These are phyloP conservation scores for Salicornia ramosissima DNA, from an alignment of 148 eudicot genomes.

Conservation along the genomic window DNA sequence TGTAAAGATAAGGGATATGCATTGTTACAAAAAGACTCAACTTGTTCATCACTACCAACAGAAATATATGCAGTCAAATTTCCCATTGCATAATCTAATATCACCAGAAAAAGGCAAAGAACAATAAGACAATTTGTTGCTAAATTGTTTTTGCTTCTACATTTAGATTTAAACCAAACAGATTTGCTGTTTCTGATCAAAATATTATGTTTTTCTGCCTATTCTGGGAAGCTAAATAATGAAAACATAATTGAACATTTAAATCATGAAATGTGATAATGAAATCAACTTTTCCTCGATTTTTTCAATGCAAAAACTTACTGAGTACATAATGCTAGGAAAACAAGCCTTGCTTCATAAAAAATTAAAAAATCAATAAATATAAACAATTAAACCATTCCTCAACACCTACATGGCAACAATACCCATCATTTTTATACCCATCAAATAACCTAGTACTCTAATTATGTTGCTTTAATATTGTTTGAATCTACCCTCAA, in stretches of 20 bases:
- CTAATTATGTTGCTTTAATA: too few species aligned
- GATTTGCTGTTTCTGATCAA: neutral
- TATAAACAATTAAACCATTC: too few species aligned
- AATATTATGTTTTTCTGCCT: neutral
- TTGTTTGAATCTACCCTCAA: too few species aligned
- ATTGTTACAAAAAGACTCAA: neutral
- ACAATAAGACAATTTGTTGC: neutral
- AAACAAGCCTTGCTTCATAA: too few species aligned
- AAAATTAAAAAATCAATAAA: too few species aligned
- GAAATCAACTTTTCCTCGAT: too few species aligned
- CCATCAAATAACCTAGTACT: too few species aligned
- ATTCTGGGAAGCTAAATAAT: neutral
- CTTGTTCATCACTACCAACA: neutral
- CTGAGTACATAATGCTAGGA: too few species aligned
- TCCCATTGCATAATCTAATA: neutral
- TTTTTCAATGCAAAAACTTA: too few species aligned
- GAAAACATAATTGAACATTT: neutral
- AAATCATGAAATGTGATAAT: neutral
- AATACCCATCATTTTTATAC: too few species aligned
- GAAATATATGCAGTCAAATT: neutral
- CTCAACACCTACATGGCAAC: too few species aligned
- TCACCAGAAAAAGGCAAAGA: neutral
- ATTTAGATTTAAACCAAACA: neutral
- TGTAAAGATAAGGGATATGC: slow-evolving; percentile 2
- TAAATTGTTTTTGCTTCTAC: neutral